These are phyloP conservation scores for Coprinellus aureogranulatus DNA, from an alignment of 768 basidiomycete genomes.

Conservation along the genomic window DNA sequence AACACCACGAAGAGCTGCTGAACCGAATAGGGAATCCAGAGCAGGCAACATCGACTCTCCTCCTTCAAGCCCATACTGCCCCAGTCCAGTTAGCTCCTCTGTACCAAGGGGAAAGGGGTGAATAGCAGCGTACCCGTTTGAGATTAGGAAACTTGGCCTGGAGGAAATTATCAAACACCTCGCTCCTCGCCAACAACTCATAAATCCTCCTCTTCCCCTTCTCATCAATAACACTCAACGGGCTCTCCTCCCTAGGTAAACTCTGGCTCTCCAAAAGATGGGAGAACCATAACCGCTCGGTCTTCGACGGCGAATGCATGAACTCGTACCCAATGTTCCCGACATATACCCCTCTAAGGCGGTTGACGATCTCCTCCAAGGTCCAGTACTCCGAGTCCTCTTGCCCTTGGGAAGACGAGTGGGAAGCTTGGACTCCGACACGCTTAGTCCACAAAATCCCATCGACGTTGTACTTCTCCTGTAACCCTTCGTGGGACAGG, in stretches of 20 bases:
- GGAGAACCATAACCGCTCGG: constrained; percentile 86
- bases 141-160: constrained; percentile 87
- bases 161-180: constrained; percentile 81
- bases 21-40: constrained; percentile 69
- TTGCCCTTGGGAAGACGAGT: too few relatives aligned
- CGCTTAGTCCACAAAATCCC: constrained; percentile 78
- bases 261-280: constrained; percentile 72
- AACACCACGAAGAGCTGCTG: constrained; percentile 65
- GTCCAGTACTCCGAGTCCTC: constrained; percentile 56
- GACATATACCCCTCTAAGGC: constrained; percentile 74
- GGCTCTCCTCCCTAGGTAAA: constrained; percentile 32
- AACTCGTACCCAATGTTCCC: constrained; percentile 89
- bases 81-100: too few relatives aligned
- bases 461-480: constrained; percentile 63
- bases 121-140: constrained; percentile 49
- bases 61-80: constrained; percentile 85
- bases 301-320: constrained; percentile 85
- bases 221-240: constrained; percentile 25
- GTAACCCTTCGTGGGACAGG: background rate
- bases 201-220: constrained; percentile 59
- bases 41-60: constrained; percentile 94
- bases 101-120: too few relatives aligned
- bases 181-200: constrained; percentile 66
- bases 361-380: constrained; percentile 65
- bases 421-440: constrained; percentile 30